A percentile compares a stretch with the other conserved stretches of the same genome.
phyloP scores from a whole-genome alignment of 2,329 filamentous ascomycete genomes.

The Ceratocystis colombiana region DNA sequence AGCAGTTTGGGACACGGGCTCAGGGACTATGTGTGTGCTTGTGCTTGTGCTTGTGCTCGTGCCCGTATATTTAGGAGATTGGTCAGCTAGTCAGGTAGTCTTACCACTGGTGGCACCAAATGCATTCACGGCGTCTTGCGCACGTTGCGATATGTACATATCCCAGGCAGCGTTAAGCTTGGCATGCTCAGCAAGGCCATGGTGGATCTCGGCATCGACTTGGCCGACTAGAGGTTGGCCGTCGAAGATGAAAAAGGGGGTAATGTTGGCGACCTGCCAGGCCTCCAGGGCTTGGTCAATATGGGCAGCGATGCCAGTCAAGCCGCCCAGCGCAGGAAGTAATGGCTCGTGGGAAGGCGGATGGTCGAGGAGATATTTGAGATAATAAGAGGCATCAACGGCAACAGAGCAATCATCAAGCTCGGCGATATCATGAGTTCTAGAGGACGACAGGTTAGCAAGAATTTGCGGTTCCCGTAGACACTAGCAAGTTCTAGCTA shows the following conservation, averaged over 20 bases:
- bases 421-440: slow-evolving; percentile 54
- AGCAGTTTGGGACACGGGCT: not conserved
- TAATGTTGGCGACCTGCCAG: slow-evolving; percentile 60
- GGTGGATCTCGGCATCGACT: slow-evolving; percentile 57
- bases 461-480: too few species aligned
- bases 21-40: too few species aligned
- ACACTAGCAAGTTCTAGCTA: slow-evolving; percentile 3
- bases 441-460: slow-evolving; percentile 28
- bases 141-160: slow-evolving; percentile 70
- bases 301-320: slow-evolving; percentile 66
- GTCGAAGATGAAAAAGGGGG: slow-evolving; percentile 85
- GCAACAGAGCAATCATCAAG: slow-evolving; percentile 67
- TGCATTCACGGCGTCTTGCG: slow-evolving; percentile 69
- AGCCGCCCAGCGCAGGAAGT: slow-evolving; percentile 76
- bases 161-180: slow-evolving; percentile 75
- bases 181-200: slow-evolving; percentile 53
- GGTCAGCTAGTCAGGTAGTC: slow-evolving; percentile 23
- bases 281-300: slow-evolving; percentile 66
- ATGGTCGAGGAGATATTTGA: slow-evolving; percentile 65
- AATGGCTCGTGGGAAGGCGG: slow-evolving; percentile 71
- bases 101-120: slow-evolving; percentile 71
- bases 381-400: slow-evolving; percentile 83
- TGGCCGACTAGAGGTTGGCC: slow-evolving; percentile 71
- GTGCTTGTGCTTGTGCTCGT: too few species aligned
- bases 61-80: too few species aligned